Percentiles rank a stretch among this genome's conserved stretches.
Evolutionary conservation across 768 basidiomycete species (phyloP).

Genomic region (Tylopilus subfusipes): DNA sequence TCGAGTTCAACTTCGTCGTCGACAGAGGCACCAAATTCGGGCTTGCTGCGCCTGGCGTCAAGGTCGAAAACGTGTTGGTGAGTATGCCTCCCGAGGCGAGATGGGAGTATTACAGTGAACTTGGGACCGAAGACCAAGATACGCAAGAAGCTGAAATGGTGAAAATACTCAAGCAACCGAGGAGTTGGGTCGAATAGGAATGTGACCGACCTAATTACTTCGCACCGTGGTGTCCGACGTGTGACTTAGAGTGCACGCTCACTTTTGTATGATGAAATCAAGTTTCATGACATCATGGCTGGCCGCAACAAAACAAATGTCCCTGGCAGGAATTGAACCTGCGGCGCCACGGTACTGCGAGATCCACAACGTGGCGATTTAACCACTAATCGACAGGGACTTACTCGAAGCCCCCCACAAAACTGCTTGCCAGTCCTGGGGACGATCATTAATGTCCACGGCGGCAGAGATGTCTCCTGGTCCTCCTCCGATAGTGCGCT

Average conservation of each 20-base stretch:
- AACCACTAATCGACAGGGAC: constrained; percentile 44
- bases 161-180: constrained; percentile 40
- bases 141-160: constrained; percentile 50
- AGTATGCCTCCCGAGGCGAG: constrained; percentile 61
- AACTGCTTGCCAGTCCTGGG: too few species aligned
- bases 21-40: constrained; percentile 71
- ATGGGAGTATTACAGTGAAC: constrained; percentile 65
- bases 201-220: not conserved
- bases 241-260: too few species aligned
- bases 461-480: too few species aligned
- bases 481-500: too few species aligned
- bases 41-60: constrained; percentile 53
- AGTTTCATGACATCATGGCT: too few species aligned
- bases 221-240: not conserved
- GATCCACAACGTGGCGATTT: constrained; percentile 41
- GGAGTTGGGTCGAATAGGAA: constrained; percentile 11
- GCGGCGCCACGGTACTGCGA: constrained; percentile 36
- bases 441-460: too few species aligned
- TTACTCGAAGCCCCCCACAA: not conserved
- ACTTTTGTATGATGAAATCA: too few species aligned
- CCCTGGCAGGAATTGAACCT: constrained; percentile 39
- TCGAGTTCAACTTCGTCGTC: constrained; percentile 64
- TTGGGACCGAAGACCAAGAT: constrained; percentile 44
- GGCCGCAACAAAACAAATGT: constrained; percentile 21
- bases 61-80: constrained; percentile 64